Conservation (phyloP, 2,329 filamentous ascomycete genomes). For the Coniochaeta sp. region DNA sequence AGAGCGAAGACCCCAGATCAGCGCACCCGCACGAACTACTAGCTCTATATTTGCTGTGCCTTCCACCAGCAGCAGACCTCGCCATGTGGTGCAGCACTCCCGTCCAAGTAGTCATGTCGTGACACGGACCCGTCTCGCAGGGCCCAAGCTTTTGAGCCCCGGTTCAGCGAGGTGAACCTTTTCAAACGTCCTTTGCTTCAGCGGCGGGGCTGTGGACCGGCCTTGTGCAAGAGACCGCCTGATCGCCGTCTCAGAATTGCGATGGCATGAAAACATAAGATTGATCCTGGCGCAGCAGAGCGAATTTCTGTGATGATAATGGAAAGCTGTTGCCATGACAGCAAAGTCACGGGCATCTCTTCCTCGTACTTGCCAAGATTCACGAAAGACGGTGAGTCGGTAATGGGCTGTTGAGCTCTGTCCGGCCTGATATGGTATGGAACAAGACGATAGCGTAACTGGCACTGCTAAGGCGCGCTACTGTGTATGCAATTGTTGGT, state of each 20-base stretch:
- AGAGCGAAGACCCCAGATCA: too few species aligned
- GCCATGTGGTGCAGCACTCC: not conserved
- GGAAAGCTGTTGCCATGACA: not conserved
- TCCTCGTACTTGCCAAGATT: not conserved
- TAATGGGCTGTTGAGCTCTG: not conserved
- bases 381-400: not conserved
- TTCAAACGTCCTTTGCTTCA: constrained; percentile 22
- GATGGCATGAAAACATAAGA: constrained; percentile 9
- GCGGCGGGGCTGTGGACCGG: constrained; percentile 13
- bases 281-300: constrained; percentile 5
- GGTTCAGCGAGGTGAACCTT: constrained; percentile 4
- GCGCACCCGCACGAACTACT: too few species aligned
- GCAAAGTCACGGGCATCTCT: not conserved
- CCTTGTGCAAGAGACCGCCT: constrained; percentile 3
- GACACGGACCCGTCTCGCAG: not conserved
- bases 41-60: not conserved
- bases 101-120: not conserved
- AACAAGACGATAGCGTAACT: not conserved
- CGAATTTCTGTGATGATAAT: not conserved
- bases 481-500: not conserved
- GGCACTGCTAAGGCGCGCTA: not conserved
- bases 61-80: not conserved
- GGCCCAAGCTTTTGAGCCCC: not conserved
- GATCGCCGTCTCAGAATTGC: constrained; percentile 17
- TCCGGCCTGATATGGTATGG: not conserved